phyloP scores from a whole-genome alignment of 306 rosid species.

The Adenanthera pavonina region DNA sequence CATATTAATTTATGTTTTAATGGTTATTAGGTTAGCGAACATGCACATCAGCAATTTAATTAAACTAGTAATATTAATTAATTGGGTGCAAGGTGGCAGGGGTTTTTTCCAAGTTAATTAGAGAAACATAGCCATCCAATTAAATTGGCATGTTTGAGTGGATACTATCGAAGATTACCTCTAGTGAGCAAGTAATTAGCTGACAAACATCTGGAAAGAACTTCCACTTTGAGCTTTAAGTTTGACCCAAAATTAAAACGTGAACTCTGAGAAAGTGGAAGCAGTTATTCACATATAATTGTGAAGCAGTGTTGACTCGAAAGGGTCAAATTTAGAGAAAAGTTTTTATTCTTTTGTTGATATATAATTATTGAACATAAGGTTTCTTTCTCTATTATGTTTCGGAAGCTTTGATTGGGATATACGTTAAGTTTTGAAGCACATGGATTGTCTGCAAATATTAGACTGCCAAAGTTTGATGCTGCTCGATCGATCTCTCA shows the following conservation, averaged over 20 bases:
- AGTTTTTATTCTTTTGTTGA: neutral
- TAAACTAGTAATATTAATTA: conserved; percentile 11
- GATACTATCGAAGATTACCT: neutral
- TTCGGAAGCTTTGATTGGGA: conserved; percentile 26
- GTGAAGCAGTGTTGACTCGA: neutral
- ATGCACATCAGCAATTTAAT: conserved; percentile 29
- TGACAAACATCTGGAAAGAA: conserved; percentile 14
- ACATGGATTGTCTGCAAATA: conserved; percentile 40
- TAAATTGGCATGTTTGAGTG: neutral
- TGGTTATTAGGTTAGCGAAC: conserved; percentile 48
- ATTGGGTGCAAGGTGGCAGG: neutral
- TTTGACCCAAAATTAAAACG: conserved; percentile 15
- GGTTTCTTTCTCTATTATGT: conserved; percentile 1
- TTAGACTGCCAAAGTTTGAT: conserved; percentile 38
- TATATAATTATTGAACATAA: too few species aligned
- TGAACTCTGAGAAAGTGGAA: neutral
- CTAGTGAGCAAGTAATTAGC: conserved; percentile 7
- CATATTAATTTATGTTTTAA: conserved; percentile 30
- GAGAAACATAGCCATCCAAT: neutral
- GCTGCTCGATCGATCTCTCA: neutral
- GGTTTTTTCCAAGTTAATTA: neutral
- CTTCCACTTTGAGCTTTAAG: neutral
- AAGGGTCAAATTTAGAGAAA: neutral
- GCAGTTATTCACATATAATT: neutral
- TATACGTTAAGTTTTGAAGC: conserved; percentile 30